These are phyloP conservation scores for Leccinum pellstonianum DNA, from an alignment of 768 basidiomycete species.

Conservation along the genomic window DNA sequence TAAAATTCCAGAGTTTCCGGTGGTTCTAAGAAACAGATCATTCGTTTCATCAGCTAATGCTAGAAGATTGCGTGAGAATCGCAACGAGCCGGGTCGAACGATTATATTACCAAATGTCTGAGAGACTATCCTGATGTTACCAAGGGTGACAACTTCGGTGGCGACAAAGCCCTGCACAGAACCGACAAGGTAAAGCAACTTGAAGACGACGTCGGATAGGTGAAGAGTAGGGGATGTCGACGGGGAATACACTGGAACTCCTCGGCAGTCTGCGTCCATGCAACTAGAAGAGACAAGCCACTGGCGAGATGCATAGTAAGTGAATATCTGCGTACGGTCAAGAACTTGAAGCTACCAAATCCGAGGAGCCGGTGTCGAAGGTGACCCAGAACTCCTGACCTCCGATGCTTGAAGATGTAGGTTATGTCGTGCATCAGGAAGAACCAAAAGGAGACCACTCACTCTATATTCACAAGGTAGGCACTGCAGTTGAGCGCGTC, in stretches of 20 bases:
- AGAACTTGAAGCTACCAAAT: slow-evolving; percentile 38
- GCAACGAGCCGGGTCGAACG: not conserved
- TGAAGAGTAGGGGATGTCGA: slow-evolving; percentile 32
- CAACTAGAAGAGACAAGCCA: slow-evolving; percentile 55
- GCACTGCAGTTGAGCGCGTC: slow-evolving; percentile 29
- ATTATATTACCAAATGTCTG: slow-evolving; percentile 46
- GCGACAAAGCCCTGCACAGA: slow-evolving; percentile 52
- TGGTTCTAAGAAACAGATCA: slow-evolving; percentile 42
- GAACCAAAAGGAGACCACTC: slow-evolving; percentile 2
- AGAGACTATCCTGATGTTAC: slow-evolving; percentile 42
- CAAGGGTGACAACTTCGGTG: slow-evolving; percentile 47
- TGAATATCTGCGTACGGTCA: not conserved
- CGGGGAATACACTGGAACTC: slow-evolving; percentile 41
- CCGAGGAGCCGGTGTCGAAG: slow-evolving; percentile 59
- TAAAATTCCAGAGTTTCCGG: slow-evolving; percentile 53
- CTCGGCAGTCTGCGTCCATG: slow-evolving; percentile 42
- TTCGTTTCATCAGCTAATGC: slow-evolving; percentile 45
- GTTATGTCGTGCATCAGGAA: not conserved
- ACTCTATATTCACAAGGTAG: slow-evolving; percentile 41
- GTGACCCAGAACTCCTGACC: slow-evolving; percentile 44
- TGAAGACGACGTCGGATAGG: slow-evolving; percentile 38
- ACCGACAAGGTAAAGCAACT: slow-evolving; percentile 51
- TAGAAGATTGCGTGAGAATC: slow-evolving; percentile 20
- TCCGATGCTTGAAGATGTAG: slow-evolving; percentile 36
- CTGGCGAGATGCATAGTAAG: slow-evolving; percentile 26